Evolutionary conservation across 75 land plant species (phyloP), one percentile per base, ranked within the genome.

Genomic region (Ceratopteris richardii): DNA sequence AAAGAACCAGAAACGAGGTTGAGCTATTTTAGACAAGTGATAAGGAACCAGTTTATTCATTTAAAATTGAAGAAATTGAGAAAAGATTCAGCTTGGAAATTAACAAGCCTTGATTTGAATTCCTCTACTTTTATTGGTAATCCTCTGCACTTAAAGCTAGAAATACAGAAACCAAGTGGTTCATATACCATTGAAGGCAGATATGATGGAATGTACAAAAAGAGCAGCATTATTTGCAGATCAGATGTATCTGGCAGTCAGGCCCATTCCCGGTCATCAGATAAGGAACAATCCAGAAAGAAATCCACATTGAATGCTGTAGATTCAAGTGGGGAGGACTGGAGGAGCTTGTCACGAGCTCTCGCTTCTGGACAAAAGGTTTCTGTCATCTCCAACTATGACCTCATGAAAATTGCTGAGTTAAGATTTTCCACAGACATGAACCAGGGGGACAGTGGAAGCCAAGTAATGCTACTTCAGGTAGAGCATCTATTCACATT

Each of bases 381-480:
- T 52, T 52, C 54, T 11, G 13, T 14, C 54, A 55, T 68, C 18
- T 53, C 71, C 21, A 53, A 39, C 18, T 25, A 40, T 20, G 73
- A 70, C 22, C 60, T 63, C 13, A 23, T 55, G 60, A 63, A 56
- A 56, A 56, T 70, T 56, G 43, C 57, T 22, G 66, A 70, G 19
- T 47, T 70, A 28, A 70, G 40, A 28, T 62, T 63, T 29, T 70
- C 73, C 25, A 63, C 55, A 2, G 73, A 70, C 26, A 33, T 70
- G 66, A 39, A 63, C 60, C 67, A 70, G 44, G 73, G 73, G 14
- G 73, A 70, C 43, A 37, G 48, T 13, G 73, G 73, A 46, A 58
- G 58, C 16, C 66, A 70, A 36, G 66, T 70, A 20, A 31, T 57
- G 31, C 51, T 61, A 33, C 48, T 70, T 16, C 73, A 70, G 73